Base-by-base conservation (phyloP, 1,284 basidiomycete species). In the Trametes pubescens region DNA sequence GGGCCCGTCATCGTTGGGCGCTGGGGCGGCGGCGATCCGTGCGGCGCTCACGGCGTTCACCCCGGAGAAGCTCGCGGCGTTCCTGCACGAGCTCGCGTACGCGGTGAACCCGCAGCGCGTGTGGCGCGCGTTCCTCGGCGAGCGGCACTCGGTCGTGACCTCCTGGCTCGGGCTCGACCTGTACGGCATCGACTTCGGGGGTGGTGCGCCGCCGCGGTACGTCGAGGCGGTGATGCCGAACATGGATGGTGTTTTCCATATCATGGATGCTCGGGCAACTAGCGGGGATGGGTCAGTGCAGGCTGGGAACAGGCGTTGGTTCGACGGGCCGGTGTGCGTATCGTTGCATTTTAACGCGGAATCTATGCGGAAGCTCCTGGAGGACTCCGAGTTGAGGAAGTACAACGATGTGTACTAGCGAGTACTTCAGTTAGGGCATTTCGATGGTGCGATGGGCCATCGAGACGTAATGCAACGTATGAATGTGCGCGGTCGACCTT, bases 91-190 rank as follows among this genome's bases (percentile, higher is more conserved):
- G 52, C 73, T 78, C 58, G 79, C 78, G 14, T 76, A 76, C 66
- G 77, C 75, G 32, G 57, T 59, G 43, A 57, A 61, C 70, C 67
- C 76, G 60, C 67, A 75, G 63, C 68, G 80, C 40, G 71, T 75
- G 51, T 80, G 79, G 78, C 75, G 75, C 53, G 77, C 75, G n/a
- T 82, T 81, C 69, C 70, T 82, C 38, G 81, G 80, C 3, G 56
- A 71, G 37, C 65, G 73, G 29, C 75, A 81, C 65, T 68, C 73
- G 16, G 75, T 82, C 38, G 71, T 78, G 14, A 82, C 80, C 11
- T 78, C 77, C 48, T 84, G 81, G 81, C 64, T 79, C 32, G 65
- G 75, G n/a, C 68, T 77, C 18, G 77, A 75, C 10, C 67, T 76
- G 24, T 77, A 79, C 46, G 74, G 75, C 21, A 68, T 81, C 11